Evolutionary conservation across 768 basidiomycete species (phyloP).

Genomic region (Candolleomyces aberdarensis): DNA sequence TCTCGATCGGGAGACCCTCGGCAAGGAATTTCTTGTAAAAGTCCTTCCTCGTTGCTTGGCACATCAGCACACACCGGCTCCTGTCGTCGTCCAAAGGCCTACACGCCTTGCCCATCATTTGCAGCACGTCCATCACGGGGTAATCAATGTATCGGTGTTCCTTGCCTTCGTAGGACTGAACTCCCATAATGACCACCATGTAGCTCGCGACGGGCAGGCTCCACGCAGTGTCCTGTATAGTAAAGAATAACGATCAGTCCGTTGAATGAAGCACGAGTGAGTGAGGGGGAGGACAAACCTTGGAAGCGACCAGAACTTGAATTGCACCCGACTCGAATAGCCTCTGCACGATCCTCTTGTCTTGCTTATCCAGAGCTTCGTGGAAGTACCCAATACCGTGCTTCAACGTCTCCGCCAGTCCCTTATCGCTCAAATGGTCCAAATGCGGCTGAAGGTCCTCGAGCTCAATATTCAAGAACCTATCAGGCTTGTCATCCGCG

Average conservation of each 20-base stretch:
- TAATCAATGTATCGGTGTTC: slow-evolving; percentile 98
- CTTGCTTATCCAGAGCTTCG: slow-evolving; percentile 87
- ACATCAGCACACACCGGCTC: slow-evolving; percentile 95
- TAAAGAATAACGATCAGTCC: not conserved
- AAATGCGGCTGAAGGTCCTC: slow-evolving; percentile 84
- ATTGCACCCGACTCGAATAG: slow-evolving; percentile 94
- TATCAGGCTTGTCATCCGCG: slow-evolving; percentile 79
- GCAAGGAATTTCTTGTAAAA: slow-evolving; percentile 99
- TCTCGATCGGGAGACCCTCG: slow-evolving; percentile 97
- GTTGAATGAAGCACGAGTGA: not conserved
- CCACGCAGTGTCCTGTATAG: slow-evolving; percentile 87
- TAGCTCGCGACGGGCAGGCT: slow-evolving; percentile 89
- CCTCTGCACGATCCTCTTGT: slow-evolving; percentile 90
- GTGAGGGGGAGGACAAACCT: slow-evolving; percentile 44
- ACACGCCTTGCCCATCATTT: slow-evolving; percentile 99
- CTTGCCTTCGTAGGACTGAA: slow-evolving; percentile 93
- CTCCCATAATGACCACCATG: slow-evolving; percentile 99
- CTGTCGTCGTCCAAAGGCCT: slow-evolving; percentile 84
- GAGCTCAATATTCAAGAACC: slow-evolving; percentile 87
- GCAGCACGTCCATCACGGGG: slow-evolving; percentile 96
- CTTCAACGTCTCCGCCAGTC: slow-evolving; percentile 74
- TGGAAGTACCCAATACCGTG: slow-evolving; percentile 96
- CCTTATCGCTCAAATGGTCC: slow-evolving; percentile 75
- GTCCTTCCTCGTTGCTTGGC: slow-evolving; percentile 95
- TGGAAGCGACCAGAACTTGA: slow-evolving; percentile 91